Conservation (phyloP, 179 eudicot species). For the Kewa caespitosa region DNA sequence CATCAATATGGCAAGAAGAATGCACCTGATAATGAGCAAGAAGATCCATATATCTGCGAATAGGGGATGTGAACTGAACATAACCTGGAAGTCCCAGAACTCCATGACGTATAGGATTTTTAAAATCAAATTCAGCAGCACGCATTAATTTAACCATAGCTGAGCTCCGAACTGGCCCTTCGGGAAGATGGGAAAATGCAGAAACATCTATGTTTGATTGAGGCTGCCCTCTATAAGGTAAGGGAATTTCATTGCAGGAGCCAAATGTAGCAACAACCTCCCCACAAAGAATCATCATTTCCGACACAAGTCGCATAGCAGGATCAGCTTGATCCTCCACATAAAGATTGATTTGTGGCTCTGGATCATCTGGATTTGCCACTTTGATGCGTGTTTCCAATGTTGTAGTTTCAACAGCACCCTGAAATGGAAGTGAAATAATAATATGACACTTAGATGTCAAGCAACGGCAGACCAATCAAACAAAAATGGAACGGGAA, state of each 20-base stretch:
- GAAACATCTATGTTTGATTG: constrained; percentile 74
- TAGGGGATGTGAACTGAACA: constrained; percentile 98
- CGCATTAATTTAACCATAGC: constrained; percentile 81
- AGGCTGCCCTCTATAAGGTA: constrained; percentile 92
- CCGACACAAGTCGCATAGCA: constrained; percentile 93
- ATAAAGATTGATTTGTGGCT: constrained; percentile 81
- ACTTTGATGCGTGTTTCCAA: constrained; percentile 91
- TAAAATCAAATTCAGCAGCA: constrained; percentile 90
- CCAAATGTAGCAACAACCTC: constrained; percentile 91
- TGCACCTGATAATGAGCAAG: constrained; percentile 94
- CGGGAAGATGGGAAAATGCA: constrained; percentile 90
- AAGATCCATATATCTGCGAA: constrained; percentile 97
- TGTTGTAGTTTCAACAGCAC: constrained; percentile 76
- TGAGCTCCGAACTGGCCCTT: constrained; percentile 83
- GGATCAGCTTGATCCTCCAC: constrained; percentile 86
- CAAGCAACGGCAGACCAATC: background rate
- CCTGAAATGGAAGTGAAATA: constrained; percentile 41
- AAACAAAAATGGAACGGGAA: background rate
- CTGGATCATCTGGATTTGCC: constrained; percentile 78
- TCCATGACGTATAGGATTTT: constrained; percentile 83
- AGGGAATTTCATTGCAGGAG: constrained; percentile 58
- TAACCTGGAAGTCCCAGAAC: constrained; percentile 89
- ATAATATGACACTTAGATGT: background rate
- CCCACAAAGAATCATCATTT: constrained; percentile 99
- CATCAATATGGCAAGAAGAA: constrained; percentile 9